These are phyloP conservation scores for Fusarium denticulatum DNA, from an alignment of 2,329 filamentous ascomycete genomes.

Conservation along the genomic window DNA sequence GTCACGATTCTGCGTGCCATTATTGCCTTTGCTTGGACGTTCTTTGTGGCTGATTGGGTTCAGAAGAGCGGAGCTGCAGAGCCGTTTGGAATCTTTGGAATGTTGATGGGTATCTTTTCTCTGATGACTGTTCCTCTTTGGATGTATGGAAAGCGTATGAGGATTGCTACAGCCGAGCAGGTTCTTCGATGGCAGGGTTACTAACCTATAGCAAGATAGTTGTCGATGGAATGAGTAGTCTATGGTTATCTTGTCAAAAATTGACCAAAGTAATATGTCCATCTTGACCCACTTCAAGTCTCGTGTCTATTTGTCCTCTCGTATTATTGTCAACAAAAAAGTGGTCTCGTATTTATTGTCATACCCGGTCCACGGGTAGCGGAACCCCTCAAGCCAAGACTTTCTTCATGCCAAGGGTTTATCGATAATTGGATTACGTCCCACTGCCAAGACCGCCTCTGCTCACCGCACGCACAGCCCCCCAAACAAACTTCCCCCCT, in stretches of 20 bases:
- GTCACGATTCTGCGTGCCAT: constrained; percentile 60
- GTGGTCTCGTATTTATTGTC: background rate
- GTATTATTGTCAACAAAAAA: background rate
- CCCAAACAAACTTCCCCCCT: background rate
- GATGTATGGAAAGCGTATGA: constrained; percentile 50
- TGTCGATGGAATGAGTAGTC: background rate
- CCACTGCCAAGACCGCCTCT: constrained; percentile 11
- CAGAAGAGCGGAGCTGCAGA: constrained; percentile 53
- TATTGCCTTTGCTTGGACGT: constrained; percentile 64
- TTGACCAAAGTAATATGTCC: too few relatives aligned
- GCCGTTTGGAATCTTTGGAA: constrained; percentile 57
- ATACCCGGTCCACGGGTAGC: constrained; percentile 1
- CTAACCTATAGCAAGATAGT: background rate
- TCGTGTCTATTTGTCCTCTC: background rate
- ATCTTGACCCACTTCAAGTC: background rate
- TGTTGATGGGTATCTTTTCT: constrained; percentile 48
- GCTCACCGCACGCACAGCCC: constrained; percentile 15
- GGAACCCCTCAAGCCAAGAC: constrained; percentile 13
- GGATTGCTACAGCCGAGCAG: constrained; percentile 46
- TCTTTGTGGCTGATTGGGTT: constrained; percentile 62
- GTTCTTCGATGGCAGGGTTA: constrained; percentile 21
- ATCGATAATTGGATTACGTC: constrained; percentile 1
- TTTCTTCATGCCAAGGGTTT: constrained; percentile 1
- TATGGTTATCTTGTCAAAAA: background rate
- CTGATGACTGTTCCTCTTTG: constrained; percentile 50